Conservation (phyloP, 2,329 filamentous ascomycete genomes). For the Cadophora sp. region DNA sequence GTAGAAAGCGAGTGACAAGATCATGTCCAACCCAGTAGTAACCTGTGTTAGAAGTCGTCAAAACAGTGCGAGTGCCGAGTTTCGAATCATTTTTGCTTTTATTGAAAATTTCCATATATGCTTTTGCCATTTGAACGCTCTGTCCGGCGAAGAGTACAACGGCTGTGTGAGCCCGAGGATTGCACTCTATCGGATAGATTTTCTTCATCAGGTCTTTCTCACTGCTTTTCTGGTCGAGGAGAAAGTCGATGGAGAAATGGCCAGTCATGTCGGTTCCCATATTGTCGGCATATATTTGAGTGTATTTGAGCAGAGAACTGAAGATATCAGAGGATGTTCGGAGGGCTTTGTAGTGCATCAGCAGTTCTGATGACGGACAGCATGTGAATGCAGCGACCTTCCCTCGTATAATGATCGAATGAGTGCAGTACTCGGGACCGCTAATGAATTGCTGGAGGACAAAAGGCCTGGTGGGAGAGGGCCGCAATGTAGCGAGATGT, state of each 20-base stretch:
- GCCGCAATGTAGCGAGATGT: constrained; percentile 57
- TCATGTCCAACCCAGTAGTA: constrained; percentile 74
- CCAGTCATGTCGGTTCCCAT: constrained; percentile 64
- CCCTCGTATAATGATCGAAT: constrained; percentile 70
- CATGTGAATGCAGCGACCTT: constrained; percentile 70
- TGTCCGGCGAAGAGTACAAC: constrained; percentile 62
- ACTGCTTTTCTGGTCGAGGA: constrained; percentile 56
- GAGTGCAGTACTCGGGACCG: constrained; percentile 73
- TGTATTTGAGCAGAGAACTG: constrained; percentile 69
- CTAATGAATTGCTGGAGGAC: constrained; percentile 72
- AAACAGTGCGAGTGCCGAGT: constrained; percentile 20
- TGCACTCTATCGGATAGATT: constrained; percentile 74
- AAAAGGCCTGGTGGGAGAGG: constrained; percentile 54
- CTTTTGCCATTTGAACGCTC: constrained; percentile 49
- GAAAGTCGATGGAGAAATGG: constrained; percentile 76
- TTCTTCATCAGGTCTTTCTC: constrained; percentile 42
- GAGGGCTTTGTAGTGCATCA: constrained; percentile 71
- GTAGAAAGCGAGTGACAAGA: constrained; percentile 57
- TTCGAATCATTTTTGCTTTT: constrained; percentile 20
- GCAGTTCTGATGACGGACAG: constrained; percentile 65
- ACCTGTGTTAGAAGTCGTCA: constrained; percentile 40
- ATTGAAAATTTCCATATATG: constrained; percentile 57
- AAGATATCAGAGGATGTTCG: constrained; percentile 59
- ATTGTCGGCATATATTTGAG: constrained; percentile 59
- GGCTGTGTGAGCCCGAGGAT: constrained; percentile 72